A percentile compares a stretch with the other conserved stretches of the same genome.
phyloP scores from a whole-genome alignment of 805 yeast species.

The Candida parachauliodes region DNA sequence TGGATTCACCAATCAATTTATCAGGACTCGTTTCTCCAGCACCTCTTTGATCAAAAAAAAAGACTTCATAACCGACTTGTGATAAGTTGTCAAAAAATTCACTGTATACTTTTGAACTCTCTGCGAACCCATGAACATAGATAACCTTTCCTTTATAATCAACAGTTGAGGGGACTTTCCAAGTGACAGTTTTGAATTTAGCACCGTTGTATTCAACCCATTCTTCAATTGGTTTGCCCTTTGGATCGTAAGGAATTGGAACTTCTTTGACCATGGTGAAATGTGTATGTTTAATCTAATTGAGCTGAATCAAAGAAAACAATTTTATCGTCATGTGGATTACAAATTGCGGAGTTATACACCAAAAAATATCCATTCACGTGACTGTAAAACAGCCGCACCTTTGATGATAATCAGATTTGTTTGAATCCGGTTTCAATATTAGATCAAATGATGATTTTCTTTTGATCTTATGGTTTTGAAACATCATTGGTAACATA shows the following conservation, averaged over 20 bases:
- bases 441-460: too few relatives aligned
- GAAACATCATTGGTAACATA: too few relatives aligned
- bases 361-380: too few relatives aligned
- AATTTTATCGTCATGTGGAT: too few relatives aligned
- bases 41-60: constrained; percentile 73
- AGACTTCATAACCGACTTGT: constrained; percentile 56
- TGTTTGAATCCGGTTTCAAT: too few relatives aligned
- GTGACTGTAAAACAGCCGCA: too few relatives aligned
- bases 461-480: too few relatives aligned
- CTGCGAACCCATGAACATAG: constrained; percentile 72
- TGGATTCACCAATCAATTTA: constrained; percentile 50
- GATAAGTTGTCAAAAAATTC: constrained; percentile 53
- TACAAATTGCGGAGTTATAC: too few relatives aligned
- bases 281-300: too few relatives aligned
- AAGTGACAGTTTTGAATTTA: constrained; percentile 37
- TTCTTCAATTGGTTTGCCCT: constrained; percentile 25
- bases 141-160: constrained; percentile 51
- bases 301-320: too few relatives aligned
- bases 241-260: constrained; percentile 39
- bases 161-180: constrained; percentile 34
- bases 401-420: too few relatives aligned
- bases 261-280: too few relatives aligned
- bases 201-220: constrained; percentile 35
- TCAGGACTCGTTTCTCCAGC: constrained; percentile 64
- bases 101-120: constrained; percentile 46